Evolutionary conservation across 2,329 filamentous ascomycete species (phyloP).

Genomic region (Venturia nashicola): DNA sequence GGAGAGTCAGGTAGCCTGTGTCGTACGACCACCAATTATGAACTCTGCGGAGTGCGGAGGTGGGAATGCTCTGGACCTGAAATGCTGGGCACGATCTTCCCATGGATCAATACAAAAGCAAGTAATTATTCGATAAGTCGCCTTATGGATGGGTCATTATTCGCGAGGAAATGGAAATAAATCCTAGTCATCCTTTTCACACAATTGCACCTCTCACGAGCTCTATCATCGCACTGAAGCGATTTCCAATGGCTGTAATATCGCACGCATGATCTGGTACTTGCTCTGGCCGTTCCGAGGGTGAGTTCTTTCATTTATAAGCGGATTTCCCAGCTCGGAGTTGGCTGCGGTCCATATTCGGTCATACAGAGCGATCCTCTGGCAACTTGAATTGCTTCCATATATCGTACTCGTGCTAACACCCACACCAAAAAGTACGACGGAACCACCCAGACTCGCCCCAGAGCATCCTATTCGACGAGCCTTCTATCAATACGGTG

Average conservation of each 20-base stretch:
- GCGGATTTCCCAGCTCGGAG: neutral
- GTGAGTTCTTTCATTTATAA: slow-evolving; percentile 34
- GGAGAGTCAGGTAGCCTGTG: neutral
- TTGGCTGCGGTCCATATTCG: neutral
- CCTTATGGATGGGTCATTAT: neutral
- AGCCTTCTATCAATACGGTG: slow-evolving; percentile 57
- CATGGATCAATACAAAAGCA: neutral
- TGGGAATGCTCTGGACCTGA: neutral
- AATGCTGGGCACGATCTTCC: neutral
- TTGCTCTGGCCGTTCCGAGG: slow-evolving; percentile 65
- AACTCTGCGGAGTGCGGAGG: neutral
- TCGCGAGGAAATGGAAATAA: neutral
- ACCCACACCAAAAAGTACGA: slow-evolving; percentile 46
- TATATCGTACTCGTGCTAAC: neutral
- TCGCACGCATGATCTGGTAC: slow-evolving; percentile 56
- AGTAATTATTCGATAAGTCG: neutral
- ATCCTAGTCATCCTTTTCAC: neutral
- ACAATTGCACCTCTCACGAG: neutral
- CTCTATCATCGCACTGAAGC: neutral
- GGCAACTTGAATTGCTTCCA: neutral
- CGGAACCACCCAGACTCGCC: slow-evolving; percentile 56
- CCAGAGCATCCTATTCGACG: slow-evolving; percentile 53
- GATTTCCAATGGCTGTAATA: neutral
- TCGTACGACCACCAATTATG: neutral
- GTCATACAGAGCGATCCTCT: neutral